Evolutionary conservation across 148 eudicot genomes (phyloP).

Genomic region (Vaccinium darrowii): DNA sequence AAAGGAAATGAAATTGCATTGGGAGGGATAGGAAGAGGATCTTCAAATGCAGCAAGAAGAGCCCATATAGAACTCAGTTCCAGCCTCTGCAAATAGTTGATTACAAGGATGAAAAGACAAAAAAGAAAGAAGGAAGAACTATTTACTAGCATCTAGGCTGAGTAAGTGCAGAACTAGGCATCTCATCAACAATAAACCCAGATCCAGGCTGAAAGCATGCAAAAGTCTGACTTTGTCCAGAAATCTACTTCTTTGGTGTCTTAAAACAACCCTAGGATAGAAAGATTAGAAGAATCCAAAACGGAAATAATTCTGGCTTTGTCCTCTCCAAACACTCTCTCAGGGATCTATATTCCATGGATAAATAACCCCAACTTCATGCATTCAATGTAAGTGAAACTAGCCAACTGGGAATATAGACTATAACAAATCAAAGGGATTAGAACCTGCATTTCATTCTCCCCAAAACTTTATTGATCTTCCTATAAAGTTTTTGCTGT

Average conservation of each 20-base stretch:
- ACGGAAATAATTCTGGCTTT: not conserved
- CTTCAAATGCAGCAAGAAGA: constrained; percentile 93
- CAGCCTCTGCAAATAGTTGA: constrained; percentile 52
- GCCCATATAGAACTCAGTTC: constrained; percentile 96
- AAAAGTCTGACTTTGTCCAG: not conserved
- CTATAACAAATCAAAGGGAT: not conserved
- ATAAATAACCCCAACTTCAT: not conserved
- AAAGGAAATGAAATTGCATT: constrained; percentile 43
- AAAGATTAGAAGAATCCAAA: not conserved
- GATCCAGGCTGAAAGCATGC: constrained; percentile 12
- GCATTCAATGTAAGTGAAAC: too few relatives aligned
- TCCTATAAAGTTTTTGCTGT: not conserved
- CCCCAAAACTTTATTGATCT: not conserved
- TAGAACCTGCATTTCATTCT: not conserved
- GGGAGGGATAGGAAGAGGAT: constrained; percentile 73
- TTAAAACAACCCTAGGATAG: constrained; percentile 1
- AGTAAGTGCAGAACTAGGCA: not conserved
- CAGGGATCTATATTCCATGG: not conserved
- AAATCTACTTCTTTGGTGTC: not conserved
- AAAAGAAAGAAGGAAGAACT: not conserved
- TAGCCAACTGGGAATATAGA: not conserved
- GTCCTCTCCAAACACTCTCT: not conserved
- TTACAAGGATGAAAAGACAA: not conserved
- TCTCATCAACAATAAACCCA: not conserved
- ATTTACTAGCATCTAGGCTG: not conserved